A percentile compares a stretch with the other conserved stretches of the same genome.
phyloP scores from a whole-genome alignment of 2,329 filamentous ascomycete species.

The Cladosporium oxysporum region DNA sequence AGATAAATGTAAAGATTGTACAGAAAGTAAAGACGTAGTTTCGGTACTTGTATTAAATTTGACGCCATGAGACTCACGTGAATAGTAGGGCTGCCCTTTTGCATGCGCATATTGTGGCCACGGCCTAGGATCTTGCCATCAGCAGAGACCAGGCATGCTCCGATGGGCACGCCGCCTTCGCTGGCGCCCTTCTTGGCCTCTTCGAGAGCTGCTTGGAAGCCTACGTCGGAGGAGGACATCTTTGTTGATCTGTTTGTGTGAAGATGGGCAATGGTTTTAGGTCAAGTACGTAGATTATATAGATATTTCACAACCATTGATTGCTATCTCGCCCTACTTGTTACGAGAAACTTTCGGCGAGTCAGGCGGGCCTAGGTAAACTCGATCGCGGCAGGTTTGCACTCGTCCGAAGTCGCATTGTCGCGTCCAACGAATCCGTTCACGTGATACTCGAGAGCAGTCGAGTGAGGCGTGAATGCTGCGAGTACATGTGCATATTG shows the following conservation, averaged over 20 bases:
- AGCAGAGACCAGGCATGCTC: constrained; percentile 64
- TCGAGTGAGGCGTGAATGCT: background rate
- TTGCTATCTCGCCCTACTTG: background rate
- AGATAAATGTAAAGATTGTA: background rate
- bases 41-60: background rate
- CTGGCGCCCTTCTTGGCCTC: constrained; percentile 56
- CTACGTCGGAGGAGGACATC: constrained; percentile 44
- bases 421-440: background rate
- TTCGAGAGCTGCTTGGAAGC: constrained; percentile 60
- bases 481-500: background rate
- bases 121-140: constrained; percentile 70
- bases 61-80: constrained; percentile 55
- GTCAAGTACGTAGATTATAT: background rate
- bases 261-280: background rate
- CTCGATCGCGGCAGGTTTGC: background rate
- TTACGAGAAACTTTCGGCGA: constrained; percentile 11
- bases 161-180: constrained; percentile 61
- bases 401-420: background rate
- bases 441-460: background rate
- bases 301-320: background rate
- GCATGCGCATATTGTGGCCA: constrained; percentile 74
- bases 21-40: background rate
- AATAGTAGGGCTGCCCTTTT: constrained; percentile 69
- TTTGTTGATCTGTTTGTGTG: background rate
- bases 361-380: constrained; percentile 10